Conservation (phyloP, 108 stramenopile species). For the Schizochytrium sp. region DNA sequence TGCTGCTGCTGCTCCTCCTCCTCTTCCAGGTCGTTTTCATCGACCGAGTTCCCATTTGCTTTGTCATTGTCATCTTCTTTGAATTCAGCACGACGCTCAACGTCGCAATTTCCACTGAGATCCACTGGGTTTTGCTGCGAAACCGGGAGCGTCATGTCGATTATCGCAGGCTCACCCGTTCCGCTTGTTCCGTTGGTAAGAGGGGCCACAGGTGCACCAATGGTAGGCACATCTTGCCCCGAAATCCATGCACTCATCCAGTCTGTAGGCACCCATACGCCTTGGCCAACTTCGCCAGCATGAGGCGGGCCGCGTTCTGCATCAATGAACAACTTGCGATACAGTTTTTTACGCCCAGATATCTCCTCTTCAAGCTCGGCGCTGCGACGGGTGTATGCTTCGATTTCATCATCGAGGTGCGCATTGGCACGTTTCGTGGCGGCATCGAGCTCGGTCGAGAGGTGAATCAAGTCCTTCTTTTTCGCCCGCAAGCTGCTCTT, state of each 20-base stretch:
- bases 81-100: not conserved
- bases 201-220: too few species aligned
- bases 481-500: too few species aligned
- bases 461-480: not conserved
- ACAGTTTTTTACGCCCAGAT: not conserved
- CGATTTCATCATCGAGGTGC: not conserved
- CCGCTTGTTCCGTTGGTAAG: too few species aligned
- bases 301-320: not conserved
- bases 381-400: not conserved
- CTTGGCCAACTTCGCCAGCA: not conserved
- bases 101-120: not conserved
- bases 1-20: not conserved
- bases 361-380: not conserved
- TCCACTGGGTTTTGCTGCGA: not conserved
- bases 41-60: not conserved
- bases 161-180: too few species aligned
- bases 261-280: not conserved
- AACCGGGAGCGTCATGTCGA: not conserved
- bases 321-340: not conserved
- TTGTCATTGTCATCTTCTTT: not conserved
- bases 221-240: not conserved
- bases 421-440: not conserved
- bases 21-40: not conserved
- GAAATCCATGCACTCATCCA: not conserved
- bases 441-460: not conserved